Evolutionary conservation across 768 basidiomycete genomes (phyloP).

Genomic region (Daedaleopsis nitida): DNA sequence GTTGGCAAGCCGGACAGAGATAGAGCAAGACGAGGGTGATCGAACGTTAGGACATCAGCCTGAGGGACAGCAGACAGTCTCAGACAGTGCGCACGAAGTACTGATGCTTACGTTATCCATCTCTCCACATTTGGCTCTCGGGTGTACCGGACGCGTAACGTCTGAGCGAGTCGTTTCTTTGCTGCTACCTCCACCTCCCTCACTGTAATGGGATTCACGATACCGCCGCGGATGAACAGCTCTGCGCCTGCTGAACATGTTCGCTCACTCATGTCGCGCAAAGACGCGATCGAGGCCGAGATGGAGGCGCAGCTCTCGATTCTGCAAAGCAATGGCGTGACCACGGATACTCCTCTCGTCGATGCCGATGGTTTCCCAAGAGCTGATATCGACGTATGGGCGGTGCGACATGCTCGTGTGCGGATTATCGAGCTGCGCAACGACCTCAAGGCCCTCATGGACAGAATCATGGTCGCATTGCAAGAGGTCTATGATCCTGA

Average conservation of each 20-base stretch:
- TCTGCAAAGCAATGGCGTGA: conserved; percentile 62
- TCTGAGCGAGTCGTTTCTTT: background rate
- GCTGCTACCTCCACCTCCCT: conserved; percentile 4
- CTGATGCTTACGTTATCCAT: background rate
- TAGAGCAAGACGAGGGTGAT: background rate
- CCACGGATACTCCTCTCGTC: conserved; percentile 74
- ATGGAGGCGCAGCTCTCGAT: conserved; percentile 63
- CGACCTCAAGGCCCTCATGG: conserved; percentile 67
- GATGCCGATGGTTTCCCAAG: conserved; percentile 90
- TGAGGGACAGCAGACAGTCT: too few species aligned
- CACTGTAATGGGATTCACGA: conserved; percentile 46
- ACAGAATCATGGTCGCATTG: conserved; percentile 66
- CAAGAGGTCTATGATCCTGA: conserved; percentile 65
- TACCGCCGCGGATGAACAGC: conserved; percentile 45
- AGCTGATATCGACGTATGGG: conserved; percentile 81
- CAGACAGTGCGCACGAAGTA: background rate
- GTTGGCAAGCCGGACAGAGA: background rate
- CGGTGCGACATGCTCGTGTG: conserved; percentile 72
- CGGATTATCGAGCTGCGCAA: conserved; percentile 82
- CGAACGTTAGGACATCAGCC: background rate
- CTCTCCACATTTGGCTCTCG: background rate
- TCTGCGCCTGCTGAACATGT: conserved; percentile 55
- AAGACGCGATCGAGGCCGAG: conserved; percentile 73
- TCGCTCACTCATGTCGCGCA: conserved; percentile 62
- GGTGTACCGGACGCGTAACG: background rate